phyloP scores from a whole-genome alignment of 164 flowering plant genomes.

The Piper longum region DNA sequence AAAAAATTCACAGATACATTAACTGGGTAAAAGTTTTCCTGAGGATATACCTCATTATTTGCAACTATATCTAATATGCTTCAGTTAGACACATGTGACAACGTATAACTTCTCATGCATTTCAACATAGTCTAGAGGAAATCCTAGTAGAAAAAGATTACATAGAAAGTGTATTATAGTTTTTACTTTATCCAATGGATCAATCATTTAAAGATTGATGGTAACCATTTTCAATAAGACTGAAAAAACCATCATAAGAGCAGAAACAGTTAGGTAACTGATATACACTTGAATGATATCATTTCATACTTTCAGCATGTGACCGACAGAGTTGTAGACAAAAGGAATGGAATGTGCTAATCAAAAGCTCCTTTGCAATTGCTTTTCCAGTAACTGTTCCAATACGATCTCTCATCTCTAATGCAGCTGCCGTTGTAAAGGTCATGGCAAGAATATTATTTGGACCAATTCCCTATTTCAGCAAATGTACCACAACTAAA shows the following conservation, averaged over 20 bases:
- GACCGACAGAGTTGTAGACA: slow-evolving; percentile 83
- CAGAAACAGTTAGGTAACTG: too few species aligned
- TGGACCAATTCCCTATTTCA: slow-evolving; percentile 52
- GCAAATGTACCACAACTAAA: background rate
- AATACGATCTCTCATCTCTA: slow-evolving; percentile 94
- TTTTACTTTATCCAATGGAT: background rate
- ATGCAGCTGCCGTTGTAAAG: slow-evolving; percentile 92
- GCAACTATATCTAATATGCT: background rate
- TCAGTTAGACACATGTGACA: background rate
- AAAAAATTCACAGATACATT: background rate
- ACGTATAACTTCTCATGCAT: background rate
- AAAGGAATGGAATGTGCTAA: slow-evolving; percentile 96
- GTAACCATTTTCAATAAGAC: background rate
- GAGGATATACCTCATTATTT: background rate
- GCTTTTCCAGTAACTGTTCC: slow-evolving; percentile 69
- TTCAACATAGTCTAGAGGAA: background rate
- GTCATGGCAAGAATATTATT: slow-evolving; percentile 91
- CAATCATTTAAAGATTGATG: background rate
- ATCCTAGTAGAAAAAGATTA: background rate
- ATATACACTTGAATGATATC: background rate
- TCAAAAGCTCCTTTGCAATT: slow-evolving; percentile 58
- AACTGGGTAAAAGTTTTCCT: background rate
- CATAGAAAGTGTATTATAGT: background rate
- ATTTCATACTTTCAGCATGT: slow-evolving; percentile 82
- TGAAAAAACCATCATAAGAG: background rate